Evolutionary conservation across 2,329 filamentous ascomycete species (phyloP), one percentile per base, ranked within the genome.

Genomic region (Chaetomium strumarium): DNA sequence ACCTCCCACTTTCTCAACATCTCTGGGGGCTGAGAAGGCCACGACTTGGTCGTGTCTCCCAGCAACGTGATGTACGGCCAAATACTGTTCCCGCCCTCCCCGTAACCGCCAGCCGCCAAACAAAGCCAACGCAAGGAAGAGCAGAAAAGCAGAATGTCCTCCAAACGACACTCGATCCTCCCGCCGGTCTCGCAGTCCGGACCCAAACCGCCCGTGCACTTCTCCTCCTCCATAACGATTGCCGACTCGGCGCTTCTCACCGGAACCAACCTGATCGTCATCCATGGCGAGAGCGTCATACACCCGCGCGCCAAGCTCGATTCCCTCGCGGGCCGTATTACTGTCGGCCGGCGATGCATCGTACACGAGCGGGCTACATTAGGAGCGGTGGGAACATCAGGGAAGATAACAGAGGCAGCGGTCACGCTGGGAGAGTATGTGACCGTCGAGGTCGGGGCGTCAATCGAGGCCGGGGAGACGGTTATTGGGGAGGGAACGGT

Each of bases 271-370:
- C 84, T 83, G 1, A 88, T 99, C 58, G 85, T 82, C 41, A 83
- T 97, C 57, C 85, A 85, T 52, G 78, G 87, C 20, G 84, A 90
- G 64, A 85, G 83, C 3, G 80, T 96, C 7, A 72, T 99, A n/a
- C 92, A 97, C 64, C 91, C 93, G 1, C 88, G 91, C 45, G 81
- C 85, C 14, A 83, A 85, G 56, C 79, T 96, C 52, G 87, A 90
- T 63, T 86, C 92, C 9, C 83, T 83, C 52, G 77, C 85, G 47
- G 90, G 90, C 5, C 85, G 90, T 40, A 83, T 97, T 60, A 83
- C 84, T 29, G 80, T 95, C 55, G 90, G 91, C 24, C 83, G 88
- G 53, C 83, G 86, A 48, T 93, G 88, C 62, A 86, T 96, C 42
- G 77, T 97, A 40, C 83, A 86, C 60, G 93, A 97, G 70, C 73